Percentiles rank a stretch among this genome's conserved stretches.
phyloP scores from a whole-genome alignment of 1,284 basidiomycete genomes.

The Schizophyllum amplum region DNA sequence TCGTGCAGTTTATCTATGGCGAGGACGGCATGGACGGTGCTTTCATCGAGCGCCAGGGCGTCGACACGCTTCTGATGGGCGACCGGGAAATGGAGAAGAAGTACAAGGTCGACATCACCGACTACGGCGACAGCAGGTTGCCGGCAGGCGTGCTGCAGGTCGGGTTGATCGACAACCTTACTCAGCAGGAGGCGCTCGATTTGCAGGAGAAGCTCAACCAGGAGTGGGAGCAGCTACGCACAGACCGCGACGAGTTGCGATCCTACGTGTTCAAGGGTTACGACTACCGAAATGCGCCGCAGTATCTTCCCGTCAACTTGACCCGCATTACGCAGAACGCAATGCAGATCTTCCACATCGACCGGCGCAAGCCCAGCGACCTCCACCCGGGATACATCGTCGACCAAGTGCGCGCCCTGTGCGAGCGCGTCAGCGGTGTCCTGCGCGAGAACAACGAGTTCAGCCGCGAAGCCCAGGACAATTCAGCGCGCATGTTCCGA shows the following conservation, averaged over 20 bases:
- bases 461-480: slow-evolving; percentile 73
- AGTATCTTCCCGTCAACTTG: slow-evolving; percentile 90
- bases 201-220: slow-evolving; percentile 88
- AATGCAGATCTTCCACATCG: slow-evolving; percentile 95
- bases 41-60: slow-evolving; percentile 91
- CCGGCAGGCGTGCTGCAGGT: slow-evolving; percentile 79
- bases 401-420: slow-evolving; percentile 66
- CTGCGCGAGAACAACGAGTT: slow-evolving; percentile 82
- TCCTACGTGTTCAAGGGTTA: slow-evolving; percentile 62
- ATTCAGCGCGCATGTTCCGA: slow-evolving; percentile 88
- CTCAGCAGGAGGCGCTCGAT: slow-evolving; percentile 48
- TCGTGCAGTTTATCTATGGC: slow-evolving; percentile 95
- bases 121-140: slow-evolving; percentile 64
- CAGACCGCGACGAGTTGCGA: slow-evolving; percentile 76
- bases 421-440: slow-evolving; percentile 61
- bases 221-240: slow-evolving; percentile 73
- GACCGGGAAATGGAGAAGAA: slow-evolving; percentile 83
- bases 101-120: slow-evolving; percentile 91
- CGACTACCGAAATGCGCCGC: slow-evolving; percentile 50
- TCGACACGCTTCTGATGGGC: slow-evolving; percentile 83
- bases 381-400: slow-evolving; percentile 86
- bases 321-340: slow-evolving; percentile 94
- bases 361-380: slow-evolving; percentile 88
- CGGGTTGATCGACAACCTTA: slow-evolving; percentile 77
- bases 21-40: slow-evolving; percentile 99